A percentile compares a stretch with the other conserved stretches of the same genome.
Evolutionary conservation across 305 asterid genomes (phyloP).

Genomic region (Plantago coronopus): DNA sequence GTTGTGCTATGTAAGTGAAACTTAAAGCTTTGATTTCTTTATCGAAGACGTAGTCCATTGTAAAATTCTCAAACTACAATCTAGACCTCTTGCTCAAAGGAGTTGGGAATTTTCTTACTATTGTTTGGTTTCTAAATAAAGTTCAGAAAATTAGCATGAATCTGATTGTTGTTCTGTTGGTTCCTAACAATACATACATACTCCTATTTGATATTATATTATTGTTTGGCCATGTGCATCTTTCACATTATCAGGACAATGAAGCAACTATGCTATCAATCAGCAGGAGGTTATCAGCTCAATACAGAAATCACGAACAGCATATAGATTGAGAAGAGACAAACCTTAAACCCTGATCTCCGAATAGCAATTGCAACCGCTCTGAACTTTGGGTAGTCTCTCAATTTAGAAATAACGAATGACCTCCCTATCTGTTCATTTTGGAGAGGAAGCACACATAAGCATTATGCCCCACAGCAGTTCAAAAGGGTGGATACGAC

Average conservation of each 20-base stretch:
- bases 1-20: too few species aligned
- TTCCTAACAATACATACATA: too few species aligned
- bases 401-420: slow-evolving; percentile 76
- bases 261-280: slow-evolving; percentile 6
- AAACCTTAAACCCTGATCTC: slow-evolving; percentile 95
- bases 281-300: not conserved
- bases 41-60: too few species aligned
- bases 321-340: slow-evolving; percentile 18
- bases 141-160: too few species aligned
- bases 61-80: too few species aligned
- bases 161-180: too few species aligned
- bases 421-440: slow-evolving; percentile 75
- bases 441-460: slow-evolving; percentile 1
- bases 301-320: slow-evolving; percentile 5
- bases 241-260: not conserved
- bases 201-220: too few species aligned
- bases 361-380: slow-evolving; percentile 90
- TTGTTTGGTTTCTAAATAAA: too few species aligned
- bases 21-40: too few species aligned
- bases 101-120: too few species aligned
- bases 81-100: too few species aligned
- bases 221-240: not conserved
- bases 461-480: not conserved
- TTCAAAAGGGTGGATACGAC: too few species aligned
- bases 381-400: slow-evolving; percentile 83